Conservation (phyloP, 176 grass and related monocot genomes). For the Eleusine coracana region DNA sequence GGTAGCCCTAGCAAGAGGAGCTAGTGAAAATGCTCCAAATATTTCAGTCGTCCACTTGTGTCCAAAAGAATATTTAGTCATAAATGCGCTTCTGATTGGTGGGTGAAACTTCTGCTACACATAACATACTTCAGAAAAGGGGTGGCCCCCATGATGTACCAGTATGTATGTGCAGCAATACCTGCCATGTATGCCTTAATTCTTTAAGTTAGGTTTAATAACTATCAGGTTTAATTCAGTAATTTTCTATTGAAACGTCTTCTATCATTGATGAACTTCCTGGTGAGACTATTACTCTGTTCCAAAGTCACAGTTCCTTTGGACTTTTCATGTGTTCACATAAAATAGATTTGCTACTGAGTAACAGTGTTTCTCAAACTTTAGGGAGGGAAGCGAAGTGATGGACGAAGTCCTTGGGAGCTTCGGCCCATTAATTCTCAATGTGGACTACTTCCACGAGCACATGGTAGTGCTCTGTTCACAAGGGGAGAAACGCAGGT, state of each 20-base stretch:
- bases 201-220: conserved; percentile 17
- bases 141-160: not conserved
- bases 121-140: conserved; percentile 9
- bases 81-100: conserved; percentile 2
- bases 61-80: not conserved
- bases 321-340: not conserved
- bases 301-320: not conserved
- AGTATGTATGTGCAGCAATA: not conserved
- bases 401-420: conserved; percentile 72
- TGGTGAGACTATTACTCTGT: conserved; percentile 26
- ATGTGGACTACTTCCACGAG: conserved; percentile 83
- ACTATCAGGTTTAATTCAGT: not conserved
- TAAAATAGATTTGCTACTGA: conserved; percentile 17
- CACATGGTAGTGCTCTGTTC: conserved; percentile 96
- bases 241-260: conserved; percentile 19
- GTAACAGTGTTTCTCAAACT: conserved; percentile 37
- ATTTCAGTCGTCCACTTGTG: not conserved
- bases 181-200: conserved; percentile 14
- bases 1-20: conserved; percentile 8
- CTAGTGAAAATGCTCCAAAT: not conserved
- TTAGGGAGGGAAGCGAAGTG: conserved; percentile 92
- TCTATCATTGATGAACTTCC: conserved; percentile 14
- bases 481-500: conserved; percentile 99
- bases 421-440: conserved; percentile 92
- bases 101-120: not conserved